Base-by-base conservation (phyloP, 164 flowering plant species). In the Liriodendron chinense region DNA sequence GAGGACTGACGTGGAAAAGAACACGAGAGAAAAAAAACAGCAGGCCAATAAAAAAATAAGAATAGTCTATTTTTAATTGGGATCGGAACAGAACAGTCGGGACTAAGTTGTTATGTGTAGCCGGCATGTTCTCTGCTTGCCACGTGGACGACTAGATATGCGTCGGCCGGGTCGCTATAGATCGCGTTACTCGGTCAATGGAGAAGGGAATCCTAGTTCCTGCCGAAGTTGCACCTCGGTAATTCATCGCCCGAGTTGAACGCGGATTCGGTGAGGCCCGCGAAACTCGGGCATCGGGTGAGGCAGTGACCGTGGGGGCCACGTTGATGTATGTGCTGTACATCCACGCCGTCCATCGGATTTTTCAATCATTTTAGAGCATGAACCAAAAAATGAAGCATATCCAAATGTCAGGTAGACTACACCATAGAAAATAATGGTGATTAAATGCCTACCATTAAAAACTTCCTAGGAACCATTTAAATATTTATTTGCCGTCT, bases 81-180 rank as follows among this genome's bases (percentile, higher is more conserved):
- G 61, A 57, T 50, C 26, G 28, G 43, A 34, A 34, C 43, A 62
- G 23, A 72, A 43, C 22, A 53, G 21, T 63, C 13, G 28, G 47
- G 21, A 47, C 28, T 61, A 72, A 18, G 76, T 74, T 22, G 64
- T 74, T 65, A 49, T 16, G 18, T 48, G 62, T 50, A 5, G 70
- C 47, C 76, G 63, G 76, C 70, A 24, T 23, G 16, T 24, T 65
- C 14, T 48, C 12, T 2, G 59, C 3, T 21, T 20, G 59, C 34
- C 69, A 67, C 47, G 69, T 67, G 69, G 69, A 25, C 12, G 69
- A 43, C 18, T 26, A 7, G 47, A 13, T 26, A 14, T 67, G 20
- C 20, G 3, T 26, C 9, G 18, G 47, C 47, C 26, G 16, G 26
- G 67, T 10, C 26, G 16, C 6, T 24, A 2, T 1, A 25, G 3